Evolutionary conservation across 2,329 filamentous ascomycete genomes (phyloP), one percentile per base, ranked within the genome.

Genomic region (Colletotrichum eremochloae): DNA sequence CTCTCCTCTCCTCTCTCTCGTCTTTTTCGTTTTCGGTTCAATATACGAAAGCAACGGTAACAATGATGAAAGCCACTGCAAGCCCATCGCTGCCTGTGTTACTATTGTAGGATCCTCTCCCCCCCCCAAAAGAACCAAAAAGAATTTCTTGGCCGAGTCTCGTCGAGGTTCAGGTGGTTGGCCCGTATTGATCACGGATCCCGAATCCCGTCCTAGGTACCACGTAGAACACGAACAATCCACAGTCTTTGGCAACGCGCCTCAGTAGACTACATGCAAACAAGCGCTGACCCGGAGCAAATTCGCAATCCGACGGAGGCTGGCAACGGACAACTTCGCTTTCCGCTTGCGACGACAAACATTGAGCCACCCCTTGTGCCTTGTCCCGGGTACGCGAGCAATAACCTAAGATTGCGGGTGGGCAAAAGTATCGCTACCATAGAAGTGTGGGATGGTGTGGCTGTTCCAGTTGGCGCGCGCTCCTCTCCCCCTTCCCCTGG

Each of bases 401-500:
- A 29, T 8, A 1, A 6, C 38, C 9, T 0, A 18, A 1, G 0
- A 11, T 2, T 33, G 5, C 1, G 2, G 11, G 31, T 31, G 15
- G 7, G 2, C 44, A 57, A 15, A 33, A 18, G 50, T 56, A 40
- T 29, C 2, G 14, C 29, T 50, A 44, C 33, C 5, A 24, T 14
- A 1, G 0, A 12, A 12, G 12, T 29, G 42, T 58, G 33, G 24
- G 12, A 18, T 31, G 53, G 52, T 38, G 69, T 72, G 69, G 69
- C 69, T 72, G 69, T 72, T 69, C 60, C 58, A 58, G 58, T 63
- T 67, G 56, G 56, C 68, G 68, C 52, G 18, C 52, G 42, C 42
- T 46, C 42, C 20, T 55, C n/a, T 55, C 42, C 42, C 42, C 42
- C 15, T 18, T 20, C 15, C 52, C 52, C 52, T 55, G 52, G 31